Evolutionary conservation across 345 rosid genomes (phyloP).

Genomic region (Salix koriyanagi): DNA sequence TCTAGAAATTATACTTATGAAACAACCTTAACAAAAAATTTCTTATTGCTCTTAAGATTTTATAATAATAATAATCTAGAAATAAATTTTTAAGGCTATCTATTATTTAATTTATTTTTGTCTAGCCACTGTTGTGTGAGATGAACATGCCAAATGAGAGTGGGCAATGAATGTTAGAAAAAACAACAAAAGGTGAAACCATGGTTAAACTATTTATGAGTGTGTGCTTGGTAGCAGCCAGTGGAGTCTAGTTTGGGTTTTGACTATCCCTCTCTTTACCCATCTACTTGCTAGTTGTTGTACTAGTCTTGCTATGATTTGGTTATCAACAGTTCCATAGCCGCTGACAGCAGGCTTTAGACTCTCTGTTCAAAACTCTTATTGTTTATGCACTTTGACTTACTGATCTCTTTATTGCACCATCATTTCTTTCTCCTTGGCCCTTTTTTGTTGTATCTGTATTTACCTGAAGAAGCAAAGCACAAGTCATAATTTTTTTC

Average conservation of each 20-base stretch:
- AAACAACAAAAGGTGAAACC: not conserved
- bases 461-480: not conserved
- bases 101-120: no score
- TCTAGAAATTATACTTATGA: no score
- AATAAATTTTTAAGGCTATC: no score
- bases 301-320: not conserved
- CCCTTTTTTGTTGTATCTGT: not conserved
- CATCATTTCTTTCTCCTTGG: not conserved
- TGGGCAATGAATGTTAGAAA: not conserved
- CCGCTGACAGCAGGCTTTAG: not conserved
- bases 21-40: no score
- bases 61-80: no score
- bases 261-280: not conserved
- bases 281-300: not conserved
- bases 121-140: not conserved
- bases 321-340: not conserved
- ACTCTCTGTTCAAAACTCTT: not conserved
- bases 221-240: not conserved
- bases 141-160: not conserved
- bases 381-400: not conserved
- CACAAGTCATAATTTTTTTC: not conserved
- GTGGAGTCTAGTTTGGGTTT: constrained; percentile 2
- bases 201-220: not conserved
- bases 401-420: constrained; percentile 6
- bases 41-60: no score